Percentiles rank a stretch among this genome's conserved stretches.
Conservation (phyloP, 306 rosid genomes). For the Ormosia semicastrata region DNA sequence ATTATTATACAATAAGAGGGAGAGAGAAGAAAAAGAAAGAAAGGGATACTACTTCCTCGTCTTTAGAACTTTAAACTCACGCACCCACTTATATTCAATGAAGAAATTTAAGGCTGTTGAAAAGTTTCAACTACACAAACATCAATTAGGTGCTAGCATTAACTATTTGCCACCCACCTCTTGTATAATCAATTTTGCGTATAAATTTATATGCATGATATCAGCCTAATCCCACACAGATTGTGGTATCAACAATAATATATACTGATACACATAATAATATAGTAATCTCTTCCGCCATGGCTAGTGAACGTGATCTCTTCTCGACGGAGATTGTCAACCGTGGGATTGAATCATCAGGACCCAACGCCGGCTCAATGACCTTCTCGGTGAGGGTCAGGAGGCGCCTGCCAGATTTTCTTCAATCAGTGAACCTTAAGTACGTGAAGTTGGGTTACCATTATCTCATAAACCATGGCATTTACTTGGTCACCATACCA, state of each 20-base stretch:
- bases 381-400: conserved; percentile 88
- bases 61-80: not conserved
- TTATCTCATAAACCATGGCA: conserved; percentile 84
- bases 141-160: conserved; percentile 63
- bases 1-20: not conserved
- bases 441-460: conserved; percentile 91
- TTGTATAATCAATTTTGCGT: not conserved
- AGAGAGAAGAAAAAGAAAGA: not conserved
- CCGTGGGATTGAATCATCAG: conserved; percentile 78
- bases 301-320: conserved; percentile 73
- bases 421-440: conserved; percentile 91
- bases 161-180: conserved; percentile 58
- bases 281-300: not conserved
- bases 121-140: conserved; percentile 65
- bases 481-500: conserved; percentile 81
- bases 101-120: conserved; percentile 59
- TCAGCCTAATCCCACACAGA: not conserved
- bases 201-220: not conserved
- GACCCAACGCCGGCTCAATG: conserved; percentile 91
- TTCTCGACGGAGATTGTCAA: conserved; percentile 89
- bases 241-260: not conserved
- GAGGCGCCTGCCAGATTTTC: conserved; percentile 81
- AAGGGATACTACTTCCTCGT: not conserved
- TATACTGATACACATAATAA: too few species aligned
- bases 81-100: conserved; percentile 62